Evolutionary conservation across 352 stramenopile species (phyloP).

Genomic region (Thalassiosira sp.): DNA sequence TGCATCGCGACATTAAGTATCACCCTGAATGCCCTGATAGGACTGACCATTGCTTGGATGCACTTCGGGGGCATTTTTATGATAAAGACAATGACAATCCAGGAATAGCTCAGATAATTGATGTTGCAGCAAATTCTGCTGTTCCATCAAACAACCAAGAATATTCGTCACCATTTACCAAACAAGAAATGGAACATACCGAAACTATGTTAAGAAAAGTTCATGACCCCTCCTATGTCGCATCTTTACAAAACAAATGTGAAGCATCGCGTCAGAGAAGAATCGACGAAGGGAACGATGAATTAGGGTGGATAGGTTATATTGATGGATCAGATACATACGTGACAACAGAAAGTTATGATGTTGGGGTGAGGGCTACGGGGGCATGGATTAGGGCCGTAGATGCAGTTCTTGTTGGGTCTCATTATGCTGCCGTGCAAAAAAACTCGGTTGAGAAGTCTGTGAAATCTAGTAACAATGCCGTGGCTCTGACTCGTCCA

Average conservation of each 20-base stretch:
- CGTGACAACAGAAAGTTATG: slow-evolving; percentile 55
- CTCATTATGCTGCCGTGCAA: neutral
- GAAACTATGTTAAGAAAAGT: slow-evolving; percentile 35
- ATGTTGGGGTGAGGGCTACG: slow-evolving; percentile 55
- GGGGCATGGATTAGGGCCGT: slow-evolving; percentile 56
- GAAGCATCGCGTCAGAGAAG: slow-evolving; percentile 24
- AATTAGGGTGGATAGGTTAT: slow-evolving; percentile 61
- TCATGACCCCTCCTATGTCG: slow-evolving; percentile 37
- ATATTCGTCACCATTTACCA: slow-evolving; percentile 24
- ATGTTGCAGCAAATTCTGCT: neutral
- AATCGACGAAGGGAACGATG: slow-evolving; percentile 54
- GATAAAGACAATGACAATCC: neutral
- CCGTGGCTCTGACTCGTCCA: slow-evolving; percentile 81
- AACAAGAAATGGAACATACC: slow-evolving; percentile 42
- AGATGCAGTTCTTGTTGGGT: slow-evolving; percentile 10
- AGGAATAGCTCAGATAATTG: neutral
- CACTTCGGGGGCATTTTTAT: neutral
- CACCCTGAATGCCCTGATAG: slow-evolving; percentile 58
- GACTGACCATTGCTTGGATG: slow-evolving; percentile 43
- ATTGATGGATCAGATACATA: slow-evolving; percentile 59
- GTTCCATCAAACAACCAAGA: neutral
- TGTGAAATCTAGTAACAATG: neutral
- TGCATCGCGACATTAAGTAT: slow-evolving; percentile 50
- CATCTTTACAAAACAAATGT: slow-evolving; percentile 46
- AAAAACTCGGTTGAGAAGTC: too few species aligned